A percentile compares a stretch with the other conserved stretches of the same genome.
Evolutionary conservation across 768 basidiomycete species (phyloP).

Genomic region (Suillus discolor): DNA sequence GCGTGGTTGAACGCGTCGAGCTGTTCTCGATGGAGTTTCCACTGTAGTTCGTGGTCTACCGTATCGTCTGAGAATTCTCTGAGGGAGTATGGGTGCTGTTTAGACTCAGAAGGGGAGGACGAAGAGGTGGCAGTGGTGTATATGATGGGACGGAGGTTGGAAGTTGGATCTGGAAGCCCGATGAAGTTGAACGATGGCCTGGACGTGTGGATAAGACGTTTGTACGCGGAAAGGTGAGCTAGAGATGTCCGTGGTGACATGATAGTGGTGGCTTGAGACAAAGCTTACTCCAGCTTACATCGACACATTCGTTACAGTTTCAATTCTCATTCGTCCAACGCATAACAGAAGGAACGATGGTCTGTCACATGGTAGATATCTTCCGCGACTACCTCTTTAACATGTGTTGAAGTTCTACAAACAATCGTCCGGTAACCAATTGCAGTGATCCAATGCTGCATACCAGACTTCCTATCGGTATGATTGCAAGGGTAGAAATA

Average conservation of each 20-base stretch:
- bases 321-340: not conserved
- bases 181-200: constrained; percentile 43
- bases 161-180: constrained; percentile 77
- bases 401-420: not conserved
- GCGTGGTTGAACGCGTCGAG: constrained; percentile 74
- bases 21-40: constrained; percentile 68
- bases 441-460: not conserved
- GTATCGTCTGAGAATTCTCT: constrained; percentile 56
- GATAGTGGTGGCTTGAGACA: not conserved
- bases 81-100: constrained; percentile 75
- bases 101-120: constrained; percentile 27
- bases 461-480: not conserved
- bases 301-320: not conserved
- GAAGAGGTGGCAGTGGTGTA: constrained; percentile 66
- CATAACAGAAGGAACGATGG: too few species aligned
- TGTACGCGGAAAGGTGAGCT: not conserved
- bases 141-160: constrained; percentile 77
- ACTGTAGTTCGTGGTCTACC: constrained; percentile 57
- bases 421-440: not conserved
- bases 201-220: constrained; percentile 24
- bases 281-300: not conserved
- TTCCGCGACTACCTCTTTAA: not conserved
- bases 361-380: too few species aligned
- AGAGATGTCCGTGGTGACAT: not conserved
- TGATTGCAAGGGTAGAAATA: constrained; percentile 3